Evolutionary conservation across 2,329 filamentous ascomycete genomes (phyloP).

Genomic region (Colletotrichum orbiculare): DNA sequence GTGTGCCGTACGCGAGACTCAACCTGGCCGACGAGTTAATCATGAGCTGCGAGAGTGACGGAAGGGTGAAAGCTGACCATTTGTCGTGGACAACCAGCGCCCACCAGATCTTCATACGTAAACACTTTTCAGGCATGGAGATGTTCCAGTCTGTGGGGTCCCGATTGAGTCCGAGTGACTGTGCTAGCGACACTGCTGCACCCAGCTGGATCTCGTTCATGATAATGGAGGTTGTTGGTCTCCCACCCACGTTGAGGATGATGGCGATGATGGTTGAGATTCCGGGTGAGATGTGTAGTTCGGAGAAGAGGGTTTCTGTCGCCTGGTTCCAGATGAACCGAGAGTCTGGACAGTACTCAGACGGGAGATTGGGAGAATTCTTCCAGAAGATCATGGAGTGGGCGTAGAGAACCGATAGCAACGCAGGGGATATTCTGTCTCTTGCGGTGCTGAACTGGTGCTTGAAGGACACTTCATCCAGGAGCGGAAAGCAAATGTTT

Average conservation of each 20-base stretch:
- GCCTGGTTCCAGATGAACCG: constrained; percentile 73
- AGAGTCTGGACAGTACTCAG: constrained; percentile 64
- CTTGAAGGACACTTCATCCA: constrained; percentile 66
- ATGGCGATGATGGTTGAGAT: constrained; percentile 68
- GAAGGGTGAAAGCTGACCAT: constrained; percentile 52
- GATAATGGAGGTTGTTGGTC: constrained; percentile 69
- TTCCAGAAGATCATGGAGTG: constrained; percentile 69
- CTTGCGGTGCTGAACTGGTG: constrained; percentile 57
- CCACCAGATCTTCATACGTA: constrained; percentile 68
- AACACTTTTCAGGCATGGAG: constrained; percentile 58
- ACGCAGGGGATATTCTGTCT: constrained; percentile 63
- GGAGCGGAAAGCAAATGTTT: constrained; percentile 69
- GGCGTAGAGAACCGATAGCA: constrained; percentile 68
- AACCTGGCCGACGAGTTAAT: constrained; percentile 47
- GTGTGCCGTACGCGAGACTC: constrained; percentile 64
- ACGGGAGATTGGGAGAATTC: constrained; percentile 54
- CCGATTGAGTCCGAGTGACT: constrained; percentile 66
- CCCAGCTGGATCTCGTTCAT: constrained; percentile 65
- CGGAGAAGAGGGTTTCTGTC: constrained; percentile 68
- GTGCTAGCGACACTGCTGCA: constrained; percentile 61
- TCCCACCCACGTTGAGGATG: constrained; percentile 68
- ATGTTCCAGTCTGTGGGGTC: constrained; percentile 65
- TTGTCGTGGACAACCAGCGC: constrained; percentile 63
- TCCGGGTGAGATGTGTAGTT: constrained; percentile 68
- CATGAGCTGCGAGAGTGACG: background rate